Percentiles rank a stretch among this genome's conserved stretches.
Evolutionary conservation across 2,329 filamentous ascomycete genomes (phyloP).

Genomic region (Apiospora phragmitis): DNA sequence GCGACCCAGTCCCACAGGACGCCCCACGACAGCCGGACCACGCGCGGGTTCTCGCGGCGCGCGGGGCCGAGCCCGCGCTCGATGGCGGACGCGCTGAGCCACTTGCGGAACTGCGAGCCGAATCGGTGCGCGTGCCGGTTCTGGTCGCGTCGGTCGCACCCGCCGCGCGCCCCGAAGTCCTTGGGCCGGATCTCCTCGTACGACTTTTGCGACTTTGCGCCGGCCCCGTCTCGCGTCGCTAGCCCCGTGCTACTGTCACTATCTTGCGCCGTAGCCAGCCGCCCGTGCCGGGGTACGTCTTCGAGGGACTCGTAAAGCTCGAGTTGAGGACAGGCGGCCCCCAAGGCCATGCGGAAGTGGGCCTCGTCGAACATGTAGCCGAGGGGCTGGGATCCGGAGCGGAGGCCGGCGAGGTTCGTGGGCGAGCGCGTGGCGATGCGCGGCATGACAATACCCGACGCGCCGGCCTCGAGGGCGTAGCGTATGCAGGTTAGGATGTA

Average conservation of each 20-base stretch:
- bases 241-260: not conserved
- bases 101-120: conserved; percentile 30
- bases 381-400: conserved; percentile 35
- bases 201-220: conserved; percentile 12
- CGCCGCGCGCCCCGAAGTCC: conserved; percentile 33
- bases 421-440: conserved; percentile 41
- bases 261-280: not conserved
- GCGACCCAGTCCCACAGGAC: conserved; percentile 46
- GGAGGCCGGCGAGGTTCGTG: conserved; percentile 37
- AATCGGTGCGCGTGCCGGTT: conserved; percentile 40
- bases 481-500: conserved; percentile 50
- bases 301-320: conserved; percentile 35
- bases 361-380: conserved; percentile 46
- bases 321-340: conserved; percentile 39
- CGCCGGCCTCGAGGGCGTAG: conserved; percentile 48
- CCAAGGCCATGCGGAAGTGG: conserved; percentile 40
- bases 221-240: not conserved
- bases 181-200: conserved; percentile 40
- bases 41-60: conserved; percentile 30
- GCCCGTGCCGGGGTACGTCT: conserved; percentile 29
- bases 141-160: conserved; percentile 39
- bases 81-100: conserved; percentile 22
- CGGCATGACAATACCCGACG: conserved; percentile 43
- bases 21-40: conserved; percentile 41
- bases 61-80: conserved; percentile 20